Base-by-base conservation (phyloP, 75 land plant species). In the Picea sitchensis region DNA sequence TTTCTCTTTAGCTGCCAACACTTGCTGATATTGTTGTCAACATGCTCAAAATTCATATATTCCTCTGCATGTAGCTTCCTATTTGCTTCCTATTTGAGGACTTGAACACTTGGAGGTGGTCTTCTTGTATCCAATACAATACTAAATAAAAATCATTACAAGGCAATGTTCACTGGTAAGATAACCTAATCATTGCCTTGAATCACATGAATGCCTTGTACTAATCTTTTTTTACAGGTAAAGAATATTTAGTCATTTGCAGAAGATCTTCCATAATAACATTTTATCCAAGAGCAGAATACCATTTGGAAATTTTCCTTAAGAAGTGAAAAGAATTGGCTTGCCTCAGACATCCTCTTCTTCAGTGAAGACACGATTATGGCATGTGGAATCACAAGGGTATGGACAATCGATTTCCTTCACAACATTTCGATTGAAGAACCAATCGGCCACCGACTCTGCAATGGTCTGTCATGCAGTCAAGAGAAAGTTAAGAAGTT, bases 401-500 rank as follows among this genome's bases (percentile, higher is more conserved):
- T 89, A 94, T 57, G 89, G 79, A 59, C 96, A 94, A 81, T 94
- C 96, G 17, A 88, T 87, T 82, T 79, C 83, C 75, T 84, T 82
- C 81, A 87, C 78, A 0, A 81, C 60, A 18, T 36, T 44, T 4
- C 92, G 77, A 57, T 89, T 92, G 59, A 80, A 91, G 73, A 77
- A 95, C 98, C 98, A 95, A 73, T 92, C 90, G 57, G 87, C 92
- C 9, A 95, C 87, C 71, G 98, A 89, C 81, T 88, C 84, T 63
- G 89, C 86, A 65, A 90, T 88, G 34, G 89, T 77, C 98, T 95
- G 95, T 44, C n/a, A 47, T 47, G n/a, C n/a, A 47, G 51, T 71
- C 26, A 71, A 41, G 26, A 38, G 21, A 71, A 41, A 71, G 23
- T 71, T 71, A 67, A 67, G n/a, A 44, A 71, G 23, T 71, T 71